Base-by-base conservation (phyloP, 2,329 filamentous ascomycete species). In the Xylaria sp. region DNA sequence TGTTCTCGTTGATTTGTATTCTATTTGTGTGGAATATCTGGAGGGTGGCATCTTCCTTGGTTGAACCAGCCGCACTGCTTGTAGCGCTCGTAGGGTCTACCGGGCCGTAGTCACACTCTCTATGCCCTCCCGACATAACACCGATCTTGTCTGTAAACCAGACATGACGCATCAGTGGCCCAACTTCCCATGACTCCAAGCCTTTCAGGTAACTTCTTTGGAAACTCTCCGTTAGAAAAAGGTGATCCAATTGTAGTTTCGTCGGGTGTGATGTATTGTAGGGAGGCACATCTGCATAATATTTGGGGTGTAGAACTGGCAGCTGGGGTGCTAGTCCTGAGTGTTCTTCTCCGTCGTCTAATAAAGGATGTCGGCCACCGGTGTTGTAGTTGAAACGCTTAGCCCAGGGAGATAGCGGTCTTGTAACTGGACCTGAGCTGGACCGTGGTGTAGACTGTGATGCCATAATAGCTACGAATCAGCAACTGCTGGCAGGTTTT, bases 331-430 rank as follows among this genome's bases (percentile, higher is more conserved):
- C 54, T 0, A 63, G 4, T 1, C 49, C 35, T 1, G 60, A 63
- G 42, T 59, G 55, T 1, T 40, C 17, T 28, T 45, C 35, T 2
- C 1, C 1, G 8, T 53, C 49, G 11, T 38, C 15, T 11, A 63
- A 1, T 9, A 55, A 17, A 2, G 19, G 2, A 0, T 31, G 8
- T 38, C 49, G 25, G 4, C 21, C 25, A 2, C 8, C 6, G 7
- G 1, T 3, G 8, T 37, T 49, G 17, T 59, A 37, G 4, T 21
- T 4, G 15, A 37, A 59, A 9, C 60, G 55, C 31, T 59, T 15
- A 1, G 60, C 55, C 60, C 60, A 63, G 19, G 60, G 60, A 9
- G 54, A 54, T 37, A 59, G 25, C 4, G 60, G 60, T n/a, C 35
- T 19, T 2, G 40, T n/a, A n/a, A n/a, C 4, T n/a, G 28, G 33